Evolutionary conservation across 2,329 filamentous ascomycete species (phyloP).

Genomic region (Cytospora paraplurivora): DNA sequence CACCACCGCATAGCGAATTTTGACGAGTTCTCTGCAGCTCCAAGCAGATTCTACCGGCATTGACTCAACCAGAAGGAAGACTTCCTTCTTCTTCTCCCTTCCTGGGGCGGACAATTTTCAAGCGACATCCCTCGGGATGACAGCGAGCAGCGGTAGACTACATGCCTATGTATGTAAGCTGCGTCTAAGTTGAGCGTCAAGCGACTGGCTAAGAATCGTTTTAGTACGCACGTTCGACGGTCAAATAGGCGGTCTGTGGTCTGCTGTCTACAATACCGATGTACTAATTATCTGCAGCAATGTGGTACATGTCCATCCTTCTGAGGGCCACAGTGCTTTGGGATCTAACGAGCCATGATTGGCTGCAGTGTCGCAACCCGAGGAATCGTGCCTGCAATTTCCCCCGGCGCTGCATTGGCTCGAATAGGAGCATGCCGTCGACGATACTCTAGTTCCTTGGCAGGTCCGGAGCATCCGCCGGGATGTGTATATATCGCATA

Average conservation of each 20-base stretch:
- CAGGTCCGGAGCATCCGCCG: slow-evolving; percentile 1
- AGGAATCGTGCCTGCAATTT: slow-evolving; percentile 34
- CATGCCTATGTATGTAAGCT: no score
- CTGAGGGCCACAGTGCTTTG: no score
- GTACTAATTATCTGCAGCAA: background rate
- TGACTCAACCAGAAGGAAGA: no score
- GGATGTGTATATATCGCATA: background rate
- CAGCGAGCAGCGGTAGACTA: no score
- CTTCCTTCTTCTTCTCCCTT: no score
- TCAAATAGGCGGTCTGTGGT: background rate
- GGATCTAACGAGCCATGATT: background rate
- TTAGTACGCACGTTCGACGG: background rate
- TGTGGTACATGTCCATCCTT: no score
- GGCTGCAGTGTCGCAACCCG: slow-evolving; percentile 12
- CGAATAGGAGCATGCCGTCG: slow-evolving; percentile 18
- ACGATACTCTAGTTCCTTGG: slow-evolving; percentile 12
- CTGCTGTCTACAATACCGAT: background rate
- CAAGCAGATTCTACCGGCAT: background rate
- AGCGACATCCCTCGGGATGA: no score
- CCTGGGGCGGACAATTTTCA: no score
- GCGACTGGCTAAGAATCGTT: background rate
- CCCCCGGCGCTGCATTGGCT: slow-evolving; percentile 31
- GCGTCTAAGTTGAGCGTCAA: background rate
- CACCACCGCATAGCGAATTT: slow-evolving; percentile 2
- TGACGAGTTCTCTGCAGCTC: background rate